Base-by-base conservation (phyloP, 192 early-diverging fungal genomes). In the Phycomyces nitens region DNA sequence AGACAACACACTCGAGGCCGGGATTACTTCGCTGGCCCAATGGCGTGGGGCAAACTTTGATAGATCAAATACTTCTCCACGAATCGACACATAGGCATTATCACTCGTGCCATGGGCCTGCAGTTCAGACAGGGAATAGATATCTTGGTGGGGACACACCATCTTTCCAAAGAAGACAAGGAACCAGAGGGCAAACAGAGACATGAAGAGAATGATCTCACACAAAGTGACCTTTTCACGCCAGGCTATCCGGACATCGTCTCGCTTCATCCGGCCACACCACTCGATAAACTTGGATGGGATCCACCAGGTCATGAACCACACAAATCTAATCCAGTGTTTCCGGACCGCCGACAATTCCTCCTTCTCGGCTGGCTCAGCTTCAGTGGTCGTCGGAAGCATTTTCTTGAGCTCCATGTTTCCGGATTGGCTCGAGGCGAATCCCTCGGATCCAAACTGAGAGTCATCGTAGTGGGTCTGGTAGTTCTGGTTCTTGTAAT, bases 151-250 rank as follows among this genome's bases (percentile, higher is more conserved):
- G 5, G 90, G 91, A 70, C 90, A 94, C 53, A 92, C 73, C 41
- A 91, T 71, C 50, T 80, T 70, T n/a, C 91, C 90, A 56, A 91
- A 79, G 23, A 83, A 82, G 5, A 82, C 89, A 41, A 94, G 92
- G 68, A 94, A 89, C 74, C 96, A 95, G 40, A 98, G 80, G 51
- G 95, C 86, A 68, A 89, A 71, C 15, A 66, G 80, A 20, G 89
- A 92, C 59, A 95, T 69, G 44, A 93, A 82, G 20, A 88, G 77
- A 41, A 97, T 93, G 58, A 98, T 74, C 63, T 91, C 66, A 66
- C 93, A 94, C 26, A 99, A 80, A 1, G 97, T 91, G 9, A 96
- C 82, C 73, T 99, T 98, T 72, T 99, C 97, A 59, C 97, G 85
- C 97, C 97, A 99, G 8, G 97, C 97, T 77, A 92, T 84, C 44